Evolutionary conservation across 78 protist species (phyloP).

Genomic region (Bodo saltans): DNA sequence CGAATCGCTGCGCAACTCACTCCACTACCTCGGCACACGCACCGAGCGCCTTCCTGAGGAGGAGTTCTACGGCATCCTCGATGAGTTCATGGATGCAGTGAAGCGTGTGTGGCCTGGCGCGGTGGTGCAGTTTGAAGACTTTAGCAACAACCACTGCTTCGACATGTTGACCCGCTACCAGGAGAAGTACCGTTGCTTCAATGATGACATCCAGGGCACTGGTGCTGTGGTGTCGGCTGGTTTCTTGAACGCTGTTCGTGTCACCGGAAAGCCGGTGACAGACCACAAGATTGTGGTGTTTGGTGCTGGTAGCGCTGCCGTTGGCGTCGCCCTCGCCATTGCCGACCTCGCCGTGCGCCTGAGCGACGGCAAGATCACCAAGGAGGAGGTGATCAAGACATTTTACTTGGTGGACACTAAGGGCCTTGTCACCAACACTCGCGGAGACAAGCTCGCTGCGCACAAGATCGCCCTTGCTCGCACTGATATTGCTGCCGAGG

Average conservation of each 20-base stretch:
- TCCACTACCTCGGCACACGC: conserved; percentile 80
- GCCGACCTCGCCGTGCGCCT: not conserved
- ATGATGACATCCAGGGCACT: conserved; percentile 96
- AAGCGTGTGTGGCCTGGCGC: conserved; percentile 43
- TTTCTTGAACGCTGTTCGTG: conserved; percentile 53
- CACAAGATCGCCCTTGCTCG: conserved; percentile 73
- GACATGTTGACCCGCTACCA: conserved; percentile 71
- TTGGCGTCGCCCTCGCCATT: conserved; percentile 69
- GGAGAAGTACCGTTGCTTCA: conserved; percentile 73
- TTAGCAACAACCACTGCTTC: conserved; percentile 70
- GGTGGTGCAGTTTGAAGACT: conserved; percentile 92
- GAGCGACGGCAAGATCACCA: conserved; percentile 35
- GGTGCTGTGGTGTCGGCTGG: conserved; percentile 76
- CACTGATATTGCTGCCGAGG: conserved; percentile 29
- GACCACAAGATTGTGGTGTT: conserved; percentile 70
- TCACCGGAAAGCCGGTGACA: conserved; percentile 17
- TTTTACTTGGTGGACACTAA: conserved; percentile 75
- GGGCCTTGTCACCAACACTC: conserved; percentile 56
- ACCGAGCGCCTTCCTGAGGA: conserved; percentile 53
- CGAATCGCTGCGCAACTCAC: conserved; percentile 59
- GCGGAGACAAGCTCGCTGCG: conserved; percentile 57
- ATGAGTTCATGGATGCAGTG: conserved; percentile 81
- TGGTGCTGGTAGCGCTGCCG: conserved; percentile 92
- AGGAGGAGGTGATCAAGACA: conserved; percentile 61
- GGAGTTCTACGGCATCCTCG: conserved; percentile 71